A percentile compares a stretch with the other conserved stretches of the same genome.
These are phyloP conservation scores for Fusarium liriodendri DNA, from an alignment of 2,329 filamentous ascomycete species.

Conservation along the genomic window DNA sequence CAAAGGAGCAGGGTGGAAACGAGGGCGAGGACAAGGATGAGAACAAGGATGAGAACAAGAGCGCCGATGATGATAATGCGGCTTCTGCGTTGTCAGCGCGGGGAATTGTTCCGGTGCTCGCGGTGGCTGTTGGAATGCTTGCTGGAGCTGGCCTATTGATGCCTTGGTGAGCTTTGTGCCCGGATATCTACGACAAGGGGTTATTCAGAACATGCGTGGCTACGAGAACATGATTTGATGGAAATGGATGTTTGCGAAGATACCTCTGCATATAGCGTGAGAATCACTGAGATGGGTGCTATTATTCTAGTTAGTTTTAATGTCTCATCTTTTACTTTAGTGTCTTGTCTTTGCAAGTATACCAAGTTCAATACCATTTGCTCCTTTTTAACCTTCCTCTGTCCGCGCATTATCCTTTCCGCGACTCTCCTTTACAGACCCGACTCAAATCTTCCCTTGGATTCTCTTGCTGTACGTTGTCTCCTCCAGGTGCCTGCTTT, in stretches of 20 bases:
- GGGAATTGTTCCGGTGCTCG: background rate
- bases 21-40: background rate
- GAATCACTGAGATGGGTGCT: background rate
- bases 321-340: background rate
- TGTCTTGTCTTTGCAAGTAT: background rate
- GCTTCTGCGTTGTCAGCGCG: background rate
- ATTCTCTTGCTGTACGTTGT: no score
- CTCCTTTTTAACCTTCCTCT: background rate
- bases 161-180: constrained; percentile 18
- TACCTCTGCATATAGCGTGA: background rate
- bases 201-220: background rate
- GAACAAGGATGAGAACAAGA: background rate
- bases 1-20: background rate
- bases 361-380: background rate
- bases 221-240: background rate
- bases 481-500: background rate
- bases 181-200: background rate
- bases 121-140: constrained; percentile 11
- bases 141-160: constrained; percentile 25
- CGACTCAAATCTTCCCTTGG: no score
- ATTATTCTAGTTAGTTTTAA: background rate
- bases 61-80: background rate
- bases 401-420: background rate
- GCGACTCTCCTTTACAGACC: no score
- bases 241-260: background rate